A percentile compares a stretch with the other conserved stretches of the same genome.
Conservation (phyloP, 2,329 filamentous ascomycete species). For the Apiospora rasikravindrae region DNA sequence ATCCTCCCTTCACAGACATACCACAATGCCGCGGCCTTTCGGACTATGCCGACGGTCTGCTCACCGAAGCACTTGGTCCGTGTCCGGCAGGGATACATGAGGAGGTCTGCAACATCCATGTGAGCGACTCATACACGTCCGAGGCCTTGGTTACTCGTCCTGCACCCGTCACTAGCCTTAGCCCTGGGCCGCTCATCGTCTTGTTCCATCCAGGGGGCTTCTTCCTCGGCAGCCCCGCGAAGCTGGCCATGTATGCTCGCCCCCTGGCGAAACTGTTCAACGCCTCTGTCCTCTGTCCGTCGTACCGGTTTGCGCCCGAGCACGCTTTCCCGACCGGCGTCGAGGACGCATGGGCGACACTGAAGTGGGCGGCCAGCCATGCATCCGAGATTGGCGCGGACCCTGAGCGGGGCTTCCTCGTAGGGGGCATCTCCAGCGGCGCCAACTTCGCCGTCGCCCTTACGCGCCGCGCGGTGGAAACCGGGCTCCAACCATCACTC, state of each 20-base stretch:
- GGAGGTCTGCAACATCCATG: not conserved
- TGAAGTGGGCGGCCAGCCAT: too few species aligned
- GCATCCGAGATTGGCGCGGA: too few species aligned
- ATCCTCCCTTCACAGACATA: slow-evolving; percentile 15
- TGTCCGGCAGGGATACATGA: slow-evolving; percentile 14
- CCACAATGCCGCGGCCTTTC: slow-evolving; percentile 10
- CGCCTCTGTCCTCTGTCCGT: slow-evolving; percentile 5
- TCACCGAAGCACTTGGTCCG: not conserved
- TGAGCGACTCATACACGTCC: slow-evolving; percentile 1
- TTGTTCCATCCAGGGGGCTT: slow-evolving; percentile 16
- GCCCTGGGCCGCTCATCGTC: slow-evolving; percentile 12
- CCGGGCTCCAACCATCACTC: not conserved
- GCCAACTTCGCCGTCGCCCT: too few species aligned
- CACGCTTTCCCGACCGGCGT: too few species aligned
- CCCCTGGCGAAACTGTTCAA: not conserved
- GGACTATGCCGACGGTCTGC: not conserved
- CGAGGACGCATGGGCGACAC: too few species aligned
- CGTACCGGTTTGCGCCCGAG: slow-evolving; percentile 15
- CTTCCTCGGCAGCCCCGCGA: slow-evolving; percentile 18
- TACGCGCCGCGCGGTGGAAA: slow-evolving; percentile 2
- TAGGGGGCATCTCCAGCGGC: too few species aligned
- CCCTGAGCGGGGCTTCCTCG: too few species aligned
- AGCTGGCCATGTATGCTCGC: slow-evolving; percentile 14
- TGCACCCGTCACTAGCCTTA: not conserved
- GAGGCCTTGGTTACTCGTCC: not conserved